Conservation (phyloP, 176 grass and related monocot species). For the Avena sativa region DNA sequence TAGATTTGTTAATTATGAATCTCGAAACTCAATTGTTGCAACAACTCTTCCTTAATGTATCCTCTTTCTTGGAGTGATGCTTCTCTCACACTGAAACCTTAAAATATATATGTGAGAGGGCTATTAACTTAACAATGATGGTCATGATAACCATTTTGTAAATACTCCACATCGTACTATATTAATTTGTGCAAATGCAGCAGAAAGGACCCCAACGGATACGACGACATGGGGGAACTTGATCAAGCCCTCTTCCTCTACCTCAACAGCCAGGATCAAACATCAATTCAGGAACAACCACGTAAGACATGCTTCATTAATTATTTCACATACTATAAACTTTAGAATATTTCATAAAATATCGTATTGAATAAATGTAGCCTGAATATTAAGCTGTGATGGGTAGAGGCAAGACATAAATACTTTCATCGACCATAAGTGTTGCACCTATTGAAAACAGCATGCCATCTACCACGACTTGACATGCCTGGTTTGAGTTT, state of each 20-base stretch:
- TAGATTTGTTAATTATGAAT: conserved; percentile 30
- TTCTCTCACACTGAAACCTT: neutral
- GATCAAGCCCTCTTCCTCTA: conserved; percentile 59
- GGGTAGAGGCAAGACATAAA: neutral
- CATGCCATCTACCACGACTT: conserved; percentile 1
- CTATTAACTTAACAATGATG: neutral
- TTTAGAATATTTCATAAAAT: neutral
- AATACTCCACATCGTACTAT: neutral
- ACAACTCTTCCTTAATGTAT: conserved; percentile 14
- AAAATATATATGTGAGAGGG: neutral
- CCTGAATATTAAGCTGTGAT: neutral
- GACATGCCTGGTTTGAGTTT: neutral
- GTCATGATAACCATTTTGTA: neutral
- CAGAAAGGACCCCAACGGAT: conserved; percentile 50
- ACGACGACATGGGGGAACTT: conserved; percentile 55
- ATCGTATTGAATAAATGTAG: neutral
- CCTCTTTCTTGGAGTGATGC: conserved; percentile 23
- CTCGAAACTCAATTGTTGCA: neutral
- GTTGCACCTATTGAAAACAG: neutral
- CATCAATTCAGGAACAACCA: conserved; percentile 53
- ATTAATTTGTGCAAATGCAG: conserved; percentile 49
- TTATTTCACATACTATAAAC: neutral
- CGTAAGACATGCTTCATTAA: conserved; percentile 36
- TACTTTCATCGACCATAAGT: neutral
- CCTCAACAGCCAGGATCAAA: conserved; percentile 60